Conservation (phyloP, 352 stramenopile species). For the Paralagenidium karlingii region DNA sequence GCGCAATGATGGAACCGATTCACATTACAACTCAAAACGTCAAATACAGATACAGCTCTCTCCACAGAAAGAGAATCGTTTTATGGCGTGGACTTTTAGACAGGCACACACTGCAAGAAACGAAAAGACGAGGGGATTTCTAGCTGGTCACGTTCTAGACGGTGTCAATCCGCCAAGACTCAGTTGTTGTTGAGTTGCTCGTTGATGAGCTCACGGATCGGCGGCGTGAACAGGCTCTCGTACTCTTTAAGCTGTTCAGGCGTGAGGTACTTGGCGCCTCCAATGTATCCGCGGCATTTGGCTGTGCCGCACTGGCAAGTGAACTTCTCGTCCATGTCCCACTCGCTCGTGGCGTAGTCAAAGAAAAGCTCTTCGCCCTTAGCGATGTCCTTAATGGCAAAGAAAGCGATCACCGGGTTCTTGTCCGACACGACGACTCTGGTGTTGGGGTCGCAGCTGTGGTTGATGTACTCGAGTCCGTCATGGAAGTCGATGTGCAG, state of each 20-base stretch:
- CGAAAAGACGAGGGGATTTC: not conserved
- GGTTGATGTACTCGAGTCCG: slow-evolving; percentile 81
- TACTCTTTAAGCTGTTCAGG: slow-evolving; percentile 29
- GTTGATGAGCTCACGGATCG: slow-evolving; percentile 45
- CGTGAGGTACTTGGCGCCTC: slow-evolving; percentile 71
- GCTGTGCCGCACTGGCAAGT: slow-evolving; percentile 60
- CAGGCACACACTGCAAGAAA: not conserved
- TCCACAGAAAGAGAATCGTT: slow-evolving; percentile 4
- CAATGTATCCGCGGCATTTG: slow-evolving; percentile 52
- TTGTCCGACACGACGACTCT: slow-evolving; percentile 66
- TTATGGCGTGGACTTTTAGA: slow-evolving; percentile 3
- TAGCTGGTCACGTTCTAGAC: slow-evolving; percentile 2
- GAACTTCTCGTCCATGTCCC: slow-evolving; percentile 89
- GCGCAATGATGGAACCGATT: not conserved
- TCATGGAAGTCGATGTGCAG: slow-evolving; percentile 79
- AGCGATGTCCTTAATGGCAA: slow-evolving; percentile 61
- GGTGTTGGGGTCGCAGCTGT: slow-evolving; percentile 79
- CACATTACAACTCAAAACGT: slow-evolving; percentile 3
- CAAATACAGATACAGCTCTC: slow-evolving; percentile 3
- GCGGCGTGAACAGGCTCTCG: slow-evolving; percentile 59
- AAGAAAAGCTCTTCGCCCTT: slow-evolving; percentile 69
- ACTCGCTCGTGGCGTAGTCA: slow-evolving; percentile 85
- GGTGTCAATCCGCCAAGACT: not conserved
- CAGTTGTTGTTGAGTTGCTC: slow-evolving; percentile 30
- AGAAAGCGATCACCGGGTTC: slow-evolving; percentile 53